Evolutionary conservation across 2,329 filamentous ascomycete genomes (phyloP), one percentile per base, ranked within the genome.

Genomic region (Penicillium sp.): DNA sequence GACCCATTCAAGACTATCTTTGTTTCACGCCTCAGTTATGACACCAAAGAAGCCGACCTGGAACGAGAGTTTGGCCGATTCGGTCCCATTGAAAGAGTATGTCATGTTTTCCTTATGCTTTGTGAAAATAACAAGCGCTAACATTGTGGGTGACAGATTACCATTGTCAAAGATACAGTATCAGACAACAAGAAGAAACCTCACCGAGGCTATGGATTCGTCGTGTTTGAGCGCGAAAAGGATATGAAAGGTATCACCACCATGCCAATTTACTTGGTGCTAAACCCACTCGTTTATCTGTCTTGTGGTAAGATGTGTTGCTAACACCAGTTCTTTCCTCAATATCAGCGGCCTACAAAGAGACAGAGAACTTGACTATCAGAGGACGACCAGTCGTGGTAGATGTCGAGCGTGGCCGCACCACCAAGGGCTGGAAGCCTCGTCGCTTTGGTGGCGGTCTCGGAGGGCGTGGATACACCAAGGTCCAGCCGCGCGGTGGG

Each of bases 1-100:
- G 92, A 97, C 77, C 89, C 93, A 2, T 97, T 94, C 81, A 96
- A 90, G 77, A 99, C 94, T 14, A 81, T 99, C 49, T 95, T 99
- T 68, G 89, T 97, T 53, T 89, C 90, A 51, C 88, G 94, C 53
- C 82, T 99, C 47, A 92, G 89, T 70, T 99, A 97, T 72, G 89
- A 94, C 57, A 88, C 89, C 45, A 92, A 90, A 61, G 89, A 93
- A 68, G 86, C 92, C 66, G 94, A 99, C 70, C 81, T 99, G 40
- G 92, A 97, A 78, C 85, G 89, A 67, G 93, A 97, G 72, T 99
- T 99, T 75, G 89, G 89, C 24, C 88, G 93, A 55, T 97, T 92
- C 72, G 94, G 94, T 24, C 89, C 92, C 4, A 95, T 99, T 73
- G 94, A 97, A 76, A 86, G 92, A 72, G 90, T 95, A 81, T 59